phyloP scores from a whole-genome alignment of 164 flowering plant species.

The Paratinospora sagittata region DNA sequence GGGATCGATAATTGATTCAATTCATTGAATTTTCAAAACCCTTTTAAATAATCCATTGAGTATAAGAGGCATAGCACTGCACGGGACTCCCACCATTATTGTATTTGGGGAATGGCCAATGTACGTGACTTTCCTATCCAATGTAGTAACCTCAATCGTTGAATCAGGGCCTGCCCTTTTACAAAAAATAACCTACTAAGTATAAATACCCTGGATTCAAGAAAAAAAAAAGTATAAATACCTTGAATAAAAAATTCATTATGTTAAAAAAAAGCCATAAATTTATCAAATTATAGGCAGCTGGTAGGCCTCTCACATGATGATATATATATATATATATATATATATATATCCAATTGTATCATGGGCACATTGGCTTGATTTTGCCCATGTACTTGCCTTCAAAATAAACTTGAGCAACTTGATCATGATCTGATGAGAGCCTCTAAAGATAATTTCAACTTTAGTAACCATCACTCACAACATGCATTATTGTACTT shows the following conservation, averaged over 20 bases:
- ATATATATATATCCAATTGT: background rate
- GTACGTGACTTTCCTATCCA: too few species aligned
- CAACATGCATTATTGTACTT: background rate
- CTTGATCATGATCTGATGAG: background rate
- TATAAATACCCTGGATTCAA: too few species aligned
- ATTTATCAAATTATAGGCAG: background rate
- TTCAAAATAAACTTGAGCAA: background rate
- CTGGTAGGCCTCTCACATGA: background rate
- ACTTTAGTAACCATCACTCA: conserved; percentile 13
- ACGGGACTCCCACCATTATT: background rate
- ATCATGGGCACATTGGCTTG: background rate
- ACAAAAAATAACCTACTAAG: too few species aligned
- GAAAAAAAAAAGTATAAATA: too few species aligned
- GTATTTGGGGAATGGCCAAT: too few species aligned
- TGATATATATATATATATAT: too few species aligned
- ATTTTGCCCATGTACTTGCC: background rate
- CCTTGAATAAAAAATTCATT: too few species aligned
- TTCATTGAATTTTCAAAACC: background rate
- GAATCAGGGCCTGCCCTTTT: too few species aligned
- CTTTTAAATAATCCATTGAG: background rate
- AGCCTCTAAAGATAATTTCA: too few species aligned
- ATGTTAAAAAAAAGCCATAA: too few species aligned
- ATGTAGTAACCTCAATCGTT: too few species aligned
- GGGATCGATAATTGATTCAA: background rate
- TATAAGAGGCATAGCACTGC: too few species aligned